Conservation (phyloP, 352 stramenopile species). For the Globisporangium paddicum region DNA sequence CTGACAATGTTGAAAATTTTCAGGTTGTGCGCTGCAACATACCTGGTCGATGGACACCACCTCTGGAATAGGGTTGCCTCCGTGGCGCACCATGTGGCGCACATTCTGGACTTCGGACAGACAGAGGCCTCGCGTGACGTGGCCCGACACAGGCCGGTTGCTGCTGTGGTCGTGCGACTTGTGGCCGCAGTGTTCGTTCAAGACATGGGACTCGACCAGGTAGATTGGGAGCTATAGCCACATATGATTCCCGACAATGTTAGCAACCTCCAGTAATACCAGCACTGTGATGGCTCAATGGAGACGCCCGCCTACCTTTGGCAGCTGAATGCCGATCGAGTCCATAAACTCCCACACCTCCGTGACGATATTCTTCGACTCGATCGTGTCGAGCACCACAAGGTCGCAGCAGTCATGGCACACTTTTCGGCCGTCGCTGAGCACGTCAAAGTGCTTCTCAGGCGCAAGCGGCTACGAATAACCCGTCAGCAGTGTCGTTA, state of each 20-base stretch:
- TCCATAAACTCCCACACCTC: constrained; percentile 72
- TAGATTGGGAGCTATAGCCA: constrained; percentile 50
- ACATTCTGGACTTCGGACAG: constrained; percentile 52
- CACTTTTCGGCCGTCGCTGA: constrained; percentile 61
- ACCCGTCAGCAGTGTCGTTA: background rate
- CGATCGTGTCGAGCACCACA: constrained; percentile 52
- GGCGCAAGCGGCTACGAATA: constrained; percentile 25
- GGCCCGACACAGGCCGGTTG: constrained; percentile 25
- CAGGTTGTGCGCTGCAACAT: background rate
- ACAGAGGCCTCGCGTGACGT: constrained; percentile 49
- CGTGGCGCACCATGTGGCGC: constrained; percentile 39
- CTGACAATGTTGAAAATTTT: background rate
- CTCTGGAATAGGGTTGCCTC: constrained; percentile 30
- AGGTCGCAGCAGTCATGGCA: constrained; percentile 59
- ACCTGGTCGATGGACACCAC: constrained; percentile 53
- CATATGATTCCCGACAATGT: background rate
- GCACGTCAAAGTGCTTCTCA: constrained; percentile 43
- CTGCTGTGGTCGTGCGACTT: constrained; percentile 22
- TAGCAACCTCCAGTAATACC: background rate
- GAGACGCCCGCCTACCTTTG: constrained; percentile 23
- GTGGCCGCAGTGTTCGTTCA: constrained; percentile 43
- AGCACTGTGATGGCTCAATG: background rate
- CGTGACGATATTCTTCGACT: constrained; percentile 46
- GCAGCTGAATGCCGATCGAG: constrained; percentile 58
- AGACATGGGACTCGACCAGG: constrained; percentile 46